Percentiles rank a stretch among this genome's conserved stretches.
Conservation (phyloP, 371 early-diverging fungal genomes). For the Mucor sp. region DNA sequence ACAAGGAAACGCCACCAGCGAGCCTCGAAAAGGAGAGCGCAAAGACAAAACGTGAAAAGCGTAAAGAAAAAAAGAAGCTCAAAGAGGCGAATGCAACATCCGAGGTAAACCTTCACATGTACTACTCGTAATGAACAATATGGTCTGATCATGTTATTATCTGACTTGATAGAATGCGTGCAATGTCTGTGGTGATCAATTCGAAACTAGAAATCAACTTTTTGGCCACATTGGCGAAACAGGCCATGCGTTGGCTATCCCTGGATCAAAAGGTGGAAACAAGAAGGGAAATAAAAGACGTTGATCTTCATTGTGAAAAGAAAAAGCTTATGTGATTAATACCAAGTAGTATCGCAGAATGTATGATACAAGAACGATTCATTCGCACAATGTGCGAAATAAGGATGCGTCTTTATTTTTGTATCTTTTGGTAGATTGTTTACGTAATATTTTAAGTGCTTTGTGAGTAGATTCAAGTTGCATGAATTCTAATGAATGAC, state of each 20-base stretch:
- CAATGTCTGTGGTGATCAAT: constrained; percentile 66
- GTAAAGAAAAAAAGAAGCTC: constrained; percentile 54
- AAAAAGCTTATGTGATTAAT: neutral
- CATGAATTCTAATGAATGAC: too few relatives aligned
- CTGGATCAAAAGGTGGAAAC: neutral
- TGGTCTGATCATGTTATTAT: neutral
- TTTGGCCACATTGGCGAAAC: constrained; percentile 75
- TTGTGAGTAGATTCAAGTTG: too few relatives aligned
- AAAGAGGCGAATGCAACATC: constrained; percentile 43
- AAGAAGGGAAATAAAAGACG: constrained; percentile 21
- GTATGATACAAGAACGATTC: too few relatives aligned
- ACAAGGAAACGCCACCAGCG: neutral
- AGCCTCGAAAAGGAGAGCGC: constrained; percentile 41
- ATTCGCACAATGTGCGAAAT: too few relatives aligned
- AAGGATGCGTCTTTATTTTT: too few relatives aligned
- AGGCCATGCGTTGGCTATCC: constrained; percentile 69
- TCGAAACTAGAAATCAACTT: constrained; percentile 67
- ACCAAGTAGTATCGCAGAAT: too few relatives aligned
- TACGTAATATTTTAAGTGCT: too few relatives aligned
- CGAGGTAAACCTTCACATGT: neutral
- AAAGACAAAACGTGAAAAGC: constrained; percentile 44
- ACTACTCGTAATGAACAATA: neutral
- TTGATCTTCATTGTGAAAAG: neutral
- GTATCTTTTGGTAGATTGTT: too few relatives aligned
- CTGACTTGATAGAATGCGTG: constrained; percentile 40